These are phyloP conservation scores for Phytophthora multivora DNA, from an alignment of 352 stramenopile genomes.

Conservation along the genomic window DNA sequence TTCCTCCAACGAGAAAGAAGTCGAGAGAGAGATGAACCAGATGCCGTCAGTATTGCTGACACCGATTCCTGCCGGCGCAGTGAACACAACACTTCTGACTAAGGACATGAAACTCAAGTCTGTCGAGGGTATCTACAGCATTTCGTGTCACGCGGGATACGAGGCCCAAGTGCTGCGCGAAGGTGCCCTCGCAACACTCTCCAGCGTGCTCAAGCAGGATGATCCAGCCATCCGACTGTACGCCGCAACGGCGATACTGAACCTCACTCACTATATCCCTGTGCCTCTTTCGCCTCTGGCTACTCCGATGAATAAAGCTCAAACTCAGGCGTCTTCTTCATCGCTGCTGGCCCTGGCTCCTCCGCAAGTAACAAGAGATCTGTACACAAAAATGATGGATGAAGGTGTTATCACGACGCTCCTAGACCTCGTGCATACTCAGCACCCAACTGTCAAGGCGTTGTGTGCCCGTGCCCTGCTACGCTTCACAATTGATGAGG, in stretches of 20 bases:
- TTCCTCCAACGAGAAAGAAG: conserved; percentile 20
- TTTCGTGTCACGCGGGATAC: conserved; percentile 77
- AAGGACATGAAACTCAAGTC: conserved; percentile 81
- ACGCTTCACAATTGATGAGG: conserved; percentile 76
- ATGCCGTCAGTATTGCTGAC: conserved; percentile 22
- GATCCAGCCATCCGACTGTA: conserved; percentile 70
- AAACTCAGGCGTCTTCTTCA: conserved; percentile 18
- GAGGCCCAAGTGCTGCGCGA: conserved; percentile 77
- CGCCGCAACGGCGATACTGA: conserved; percentile 73
- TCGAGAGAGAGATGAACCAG: conserved; percentile 28
- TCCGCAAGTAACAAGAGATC: conserved; percentile 44
- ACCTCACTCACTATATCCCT: conserved; percentile 53
- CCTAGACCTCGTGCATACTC: conserved; percentile 72
- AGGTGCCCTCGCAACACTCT: conserved; percentile 63
- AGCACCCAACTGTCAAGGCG: conserved; percentile 65
- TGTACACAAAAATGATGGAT: conserved; percentile 79
- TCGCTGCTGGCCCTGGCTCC: conserved; percentile 19
- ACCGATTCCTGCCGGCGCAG: conserved; percentile 5
- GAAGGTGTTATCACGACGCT: conserved; percentile 61
- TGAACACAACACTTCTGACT: conserved; percentile 41
- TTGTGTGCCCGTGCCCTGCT: conserved; percentile 73
- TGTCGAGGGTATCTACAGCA: conserved; percentile 77
- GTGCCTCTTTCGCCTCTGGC: conserved; percentile 11
- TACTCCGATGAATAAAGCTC: conserved; percentile 29
- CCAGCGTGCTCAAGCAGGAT: conserved; percentile 69